Percentiles rank a stretch among this genome's conserved stretches.
Evolutionary conservation across 2,329 filamentous ascomycete genomes (phyloP).

Genomic region (Paracoccidioides lutzii): DNA sequence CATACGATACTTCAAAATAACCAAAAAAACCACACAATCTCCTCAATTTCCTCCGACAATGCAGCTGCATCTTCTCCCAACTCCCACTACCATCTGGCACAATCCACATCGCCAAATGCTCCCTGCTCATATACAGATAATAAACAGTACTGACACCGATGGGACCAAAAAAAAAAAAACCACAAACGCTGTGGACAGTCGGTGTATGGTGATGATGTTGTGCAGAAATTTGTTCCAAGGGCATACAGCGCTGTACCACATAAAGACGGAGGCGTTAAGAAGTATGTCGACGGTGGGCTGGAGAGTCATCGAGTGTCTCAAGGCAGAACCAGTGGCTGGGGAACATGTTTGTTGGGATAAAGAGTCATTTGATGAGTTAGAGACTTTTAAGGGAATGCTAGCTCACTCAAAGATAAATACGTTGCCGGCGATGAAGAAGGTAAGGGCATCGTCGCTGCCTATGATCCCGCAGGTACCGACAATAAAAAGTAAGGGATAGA

Average conservation of each 20-base stretch:
- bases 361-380: background rate
- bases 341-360: slow-evolving; percentile 12
- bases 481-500: slow-evolving; percentile 53
- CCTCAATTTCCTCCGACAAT: slow-evolving; percentile 52
- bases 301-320: slow-evolving; percentile 84
- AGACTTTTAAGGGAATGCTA: background rate
- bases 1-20: slow-evolving; percentile 67
- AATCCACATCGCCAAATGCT: slow-evolving; percentile 48
- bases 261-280: slow-evolving; percentile 74
- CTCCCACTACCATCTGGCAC: slow-evolving; percentile 42
- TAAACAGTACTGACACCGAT: slow-evolving; percentile 86
- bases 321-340: slow-evolving; percentile 75
- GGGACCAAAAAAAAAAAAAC: slow-evolving; percentile 90
- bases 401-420: slow-evolving; percentile 71
- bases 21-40: slow-evolving; percentile 75
- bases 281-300: slow-evolving; percentile 93
- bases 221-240: slow-evolving; percentile 61
- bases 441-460: slow-evolving; percentile 78
- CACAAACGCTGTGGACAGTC: slow-evolving; percentile 70
- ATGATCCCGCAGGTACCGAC: slow-evolving; percentile 76
- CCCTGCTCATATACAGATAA: slow-evolving; percentile 68
- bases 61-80: slow-evolving; percentile 52
- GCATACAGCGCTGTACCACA: slow-evolving; percentile 79
- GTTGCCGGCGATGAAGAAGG: slow-evolving; percentile 86
- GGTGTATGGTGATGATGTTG: slow-evolving; percentile 56